These are phyloP conservation scores for Aspergillus sojae DNA, from an alignment of 2,329 filamentous ascomycete species.

Conservation along the genomic window DNA sequence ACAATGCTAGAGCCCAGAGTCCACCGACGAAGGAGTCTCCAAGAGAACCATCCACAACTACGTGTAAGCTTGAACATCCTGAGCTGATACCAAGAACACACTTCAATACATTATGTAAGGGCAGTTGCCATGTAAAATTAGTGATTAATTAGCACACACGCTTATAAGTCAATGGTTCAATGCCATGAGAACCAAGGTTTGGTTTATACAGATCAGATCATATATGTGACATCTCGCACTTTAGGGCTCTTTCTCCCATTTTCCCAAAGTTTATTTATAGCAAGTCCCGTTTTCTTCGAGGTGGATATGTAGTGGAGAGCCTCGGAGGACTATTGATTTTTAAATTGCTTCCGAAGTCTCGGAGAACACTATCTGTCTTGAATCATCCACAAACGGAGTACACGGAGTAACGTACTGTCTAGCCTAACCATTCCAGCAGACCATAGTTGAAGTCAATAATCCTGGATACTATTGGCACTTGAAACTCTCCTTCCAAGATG, in stretches of 20 bases:
- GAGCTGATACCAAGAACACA: neutral
- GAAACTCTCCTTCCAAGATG: neutral
- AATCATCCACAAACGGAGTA: neutral
- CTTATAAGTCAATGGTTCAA: neutral
- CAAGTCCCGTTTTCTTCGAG: neutral
- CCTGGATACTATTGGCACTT: neutral
- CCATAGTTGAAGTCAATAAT: neutral
- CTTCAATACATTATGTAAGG: neutral
- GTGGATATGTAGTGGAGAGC: neutral
- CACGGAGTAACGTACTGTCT: neutral
- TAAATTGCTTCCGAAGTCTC: neutral
- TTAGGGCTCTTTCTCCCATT: neutral
- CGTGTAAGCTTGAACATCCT: neutral
- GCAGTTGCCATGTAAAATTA: neutral
- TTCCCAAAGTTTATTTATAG: neutral
- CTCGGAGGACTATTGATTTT: neutral
- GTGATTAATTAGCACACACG: neutral
- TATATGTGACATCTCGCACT: neutral
- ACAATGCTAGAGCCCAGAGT: neutral
- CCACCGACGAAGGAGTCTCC: neutral
- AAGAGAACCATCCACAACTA: neutral
- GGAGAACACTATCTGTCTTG: neutral
- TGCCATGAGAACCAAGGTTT: neutral
- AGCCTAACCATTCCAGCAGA: neutral
- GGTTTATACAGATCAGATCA: constrained; percentile 1